A percentile compares a stretch with the other conserved stretches of the same genome.
phyloP scores from a whole-genome alignment of 208 protist genomes.

The Acanthamoeba sp. region DNA sequence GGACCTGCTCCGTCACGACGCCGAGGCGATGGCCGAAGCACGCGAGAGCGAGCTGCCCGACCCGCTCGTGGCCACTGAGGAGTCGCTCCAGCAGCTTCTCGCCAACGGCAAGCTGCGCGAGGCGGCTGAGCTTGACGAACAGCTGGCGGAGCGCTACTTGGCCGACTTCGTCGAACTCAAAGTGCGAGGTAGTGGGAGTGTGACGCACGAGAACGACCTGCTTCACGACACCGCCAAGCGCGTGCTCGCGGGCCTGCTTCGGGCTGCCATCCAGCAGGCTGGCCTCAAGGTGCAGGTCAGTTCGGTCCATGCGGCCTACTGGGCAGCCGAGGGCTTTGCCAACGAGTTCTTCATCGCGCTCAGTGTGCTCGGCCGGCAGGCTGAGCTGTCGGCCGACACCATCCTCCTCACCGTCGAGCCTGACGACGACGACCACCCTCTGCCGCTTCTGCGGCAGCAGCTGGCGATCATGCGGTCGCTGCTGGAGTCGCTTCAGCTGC shows the following conservation, averaged over 20 bases:
- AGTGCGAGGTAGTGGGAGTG: not conserved
- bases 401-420: not conserved
- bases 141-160: not conserved
- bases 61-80: not conserved
- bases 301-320: slow-evolving; percentile 28
- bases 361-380: not conserved
- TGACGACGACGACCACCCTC: not conserved
- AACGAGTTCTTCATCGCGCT: slow-evolving; percentile 46
- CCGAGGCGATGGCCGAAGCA: not conserved
- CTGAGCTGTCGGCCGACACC: not conserved
- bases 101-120: slow-evolving; percentile 26
- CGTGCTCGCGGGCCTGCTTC: not conserved
- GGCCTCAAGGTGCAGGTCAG: not conserved
- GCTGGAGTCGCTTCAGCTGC: not conserved
- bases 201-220: not conserved
- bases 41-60: not conserved
- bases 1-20: slow-evolving; percentile 23
- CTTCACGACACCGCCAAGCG: not conserved
- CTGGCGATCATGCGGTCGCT: slow-evolving; percentile 4
- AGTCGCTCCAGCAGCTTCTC: slow-evolving; percentile 11
- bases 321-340: slow-evolving; percentile 2
- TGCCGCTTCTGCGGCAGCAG: not conserved
- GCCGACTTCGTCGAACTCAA: slow-evolving; percentile 19
- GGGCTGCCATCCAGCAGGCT: not conserved
- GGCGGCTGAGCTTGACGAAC: not conserved